Percentiles rank a stretch among this genome's conserved stretches.
Evolutionary conservation across 225 moss, liverwort and hornwort genomes (phyloP).

Genomic region (Lunularia cruciata): DNA sequence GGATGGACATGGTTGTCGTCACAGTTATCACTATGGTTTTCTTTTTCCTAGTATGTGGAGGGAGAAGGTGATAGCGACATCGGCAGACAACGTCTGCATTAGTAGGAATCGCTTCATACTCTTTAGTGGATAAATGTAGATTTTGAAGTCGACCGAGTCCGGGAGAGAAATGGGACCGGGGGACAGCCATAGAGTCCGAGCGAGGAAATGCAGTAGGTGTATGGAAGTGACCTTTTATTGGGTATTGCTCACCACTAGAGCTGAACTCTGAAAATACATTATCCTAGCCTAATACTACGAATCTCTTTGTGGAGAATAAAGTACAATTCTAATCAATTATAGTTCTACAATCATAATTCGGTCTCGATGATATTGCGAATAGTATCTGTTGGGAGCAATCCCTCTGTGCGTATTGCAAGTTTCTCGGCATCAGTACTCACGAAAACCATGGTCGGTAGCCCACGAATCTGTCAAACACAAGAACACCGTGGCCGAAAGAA

Average conservation of each 20-base stretch:
- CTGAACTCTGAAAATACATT: neutral
- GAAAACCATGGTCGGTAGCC: constrained; percentile 91
- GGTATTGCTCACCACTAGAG: constrained; percentile 11
- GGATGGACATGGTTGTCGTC: no score
- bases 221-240: constrained; percentile 21
- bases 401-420: constrained; percentile 91
- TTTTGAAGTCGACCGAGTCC: no score
- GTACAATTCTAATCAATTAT: neutral
- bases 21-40: no score
- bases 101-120: no score
- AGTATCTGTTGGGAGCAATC: constrained; percentile 63
- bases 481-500: neutral
- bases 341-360: constrained; percentile 38
- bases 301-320: neutral
- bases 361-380: constrained; percentile 94
- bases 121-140: no score
- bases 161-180: no score
- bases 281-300: neutral
- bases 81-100: no score
- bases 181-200: no score
- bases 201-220: no score
- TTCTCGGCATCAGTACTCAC: constrained; percentile 84
- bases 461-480: constrained; percentile 64
- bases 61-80: no score
- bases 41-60: no score